Conservation (phyloP, 2,329 filamentous ascomycete species). For the Epichloe hybrida region DNA sequence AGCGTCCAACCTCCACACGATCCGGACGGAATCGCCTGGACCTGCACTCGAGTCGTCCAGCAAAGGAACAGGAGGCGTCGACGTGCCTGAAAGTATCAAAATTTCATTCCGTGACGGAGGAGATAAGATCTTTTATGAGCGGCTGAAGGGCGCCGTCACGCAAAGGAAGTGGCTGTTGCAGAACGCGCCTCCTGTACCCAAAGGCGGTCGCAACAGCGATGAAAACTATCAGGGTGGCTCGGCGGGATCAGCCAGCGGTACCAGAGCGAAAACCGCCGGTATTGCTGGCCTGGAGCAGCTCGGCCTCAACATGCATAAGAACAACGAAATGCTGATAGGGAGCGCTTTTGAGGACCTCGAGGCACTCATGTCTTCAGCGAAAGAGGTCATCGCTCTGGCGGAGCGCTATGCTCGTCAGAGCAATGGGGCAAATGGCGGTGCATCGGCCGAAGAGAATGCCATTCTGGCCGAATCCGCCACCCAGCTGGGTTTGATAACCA, state of each 20-base stretch:
- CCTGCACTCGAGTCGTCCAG: constrained; percentile 39
- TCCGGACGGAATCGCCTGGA: constrained; percentile 63
- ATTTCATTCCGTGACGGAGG: constrained; percentile 84
- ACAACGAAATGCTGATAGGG: constrained; percentile 86
- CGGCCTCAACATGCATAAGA: constrained; percentile 71
- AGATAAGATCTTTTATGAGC: constrained; percentile 79
- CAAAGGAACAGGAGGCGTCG: constrained; percentile 24
- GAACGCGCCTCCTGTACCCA: constrained; percentile 76
- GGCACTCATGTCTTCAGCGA: constrained; percentile 92
- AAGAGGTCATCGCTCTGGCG: constrained; percentile 86
- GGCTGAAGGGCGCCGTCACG: constrained; percentile 73
- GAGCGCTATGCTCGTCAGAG: constrained; percentile 68
- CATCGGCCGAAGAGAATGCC: constrained; percentile 55
- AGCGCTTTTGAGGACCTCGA: constrained; percentile 93
- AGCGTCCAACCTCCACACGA: constrained; percentile 22
- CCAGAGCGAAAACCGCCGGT: constrained; percentile 53
- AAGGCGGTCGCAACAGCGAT: constrained; percentile 29
- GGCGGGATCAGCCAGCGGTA: constrained; percentile 13
- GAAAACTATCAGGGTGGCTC: constrained; percentile 20
- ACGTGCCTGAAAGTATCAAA: constrained; percentile 66
- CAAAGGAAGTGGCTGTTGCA: constrained; percentile 94
- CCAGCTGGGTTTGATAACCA: constrained; percentile 80
- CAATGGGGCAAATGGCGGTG: constrained; percentile 43
- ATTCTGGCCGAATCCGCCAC: constrained; percentile 65
- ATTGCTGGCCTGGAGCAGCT: constrained; percentile 87